Evolutionary conservation across 257 asterid species (phyloP).

Genomic region (Jacaranda mimosifolia): DNA sequence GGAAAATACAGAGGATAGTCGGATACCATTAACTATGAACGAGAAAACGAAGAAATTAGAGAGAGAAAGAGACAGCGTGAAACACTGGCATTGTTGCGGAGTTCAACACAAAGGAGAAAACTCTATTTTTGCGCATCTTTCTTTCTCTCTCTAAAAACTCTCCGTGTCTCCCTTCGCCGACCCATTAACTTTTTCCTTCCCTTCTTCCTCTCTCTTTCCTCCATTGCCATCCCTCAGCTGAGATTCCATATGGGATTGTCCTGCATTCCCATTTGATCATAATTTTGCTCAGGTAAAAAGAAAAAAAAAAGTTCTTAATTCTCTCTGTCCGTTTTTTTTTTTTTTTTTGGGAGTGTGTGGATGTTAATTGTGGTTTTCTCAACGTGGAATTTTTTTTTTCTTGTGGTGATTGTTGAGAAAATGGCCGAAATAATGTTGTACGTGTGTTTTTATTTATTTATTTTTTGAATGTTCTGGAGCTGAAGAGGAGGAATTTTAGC

Average conservation of each 20-base stretch:
- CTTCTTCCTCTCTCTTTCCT: conserved; percentile 43
- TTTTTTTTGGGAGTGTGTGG: neutral
- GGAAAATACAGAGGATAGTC: neutral
- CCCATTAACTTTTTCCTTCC: conserved; percentile 37
- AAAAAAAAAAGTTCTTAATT: neutral
- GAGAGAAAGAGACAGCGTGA: conserved; percentile 52
- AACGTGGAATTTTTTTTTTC: conserved; percentile 18
- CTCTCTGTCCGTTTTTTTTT: neutral
- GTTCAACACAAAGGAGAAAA: conserved; percentile 48
- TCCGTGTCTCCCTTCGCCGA: conserved; percentile 44
- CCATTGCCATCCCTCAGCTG: conserved; percentile 62
- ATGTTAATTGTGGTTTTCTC: conserved; percentile 13
- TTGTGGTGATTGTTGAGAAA: conserved; percentile 12
- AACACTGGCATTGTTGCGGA: conserved; percentile 50
- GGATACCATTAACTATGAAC: neutral
- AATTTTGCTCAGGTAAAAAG: conserved; percentile 48
- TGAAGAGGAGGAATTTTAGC: conserved; percentile 39
- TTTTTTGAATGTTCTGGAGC: conserved; percentile 26
- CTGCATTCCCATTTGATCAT: conserved; percentile 40
- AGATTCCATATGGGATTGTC: conserved; percentile 48
- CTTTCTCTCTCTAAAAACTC: conserved; percentile 41
- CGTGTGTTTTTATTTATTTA: neutral
- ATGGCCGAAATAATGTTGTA: conserved; percentile 11
- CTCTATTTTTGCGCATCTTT: conserved; percentile 38
- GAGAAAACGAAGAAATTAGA: conserved; percentile 12